Percentiles rank a stretch among this genome's conserved stretches.
Evolutionary conservation across 192 early-diverging fungal species (phyloP).

Genomic region (Backusella macrospora): DNA sequence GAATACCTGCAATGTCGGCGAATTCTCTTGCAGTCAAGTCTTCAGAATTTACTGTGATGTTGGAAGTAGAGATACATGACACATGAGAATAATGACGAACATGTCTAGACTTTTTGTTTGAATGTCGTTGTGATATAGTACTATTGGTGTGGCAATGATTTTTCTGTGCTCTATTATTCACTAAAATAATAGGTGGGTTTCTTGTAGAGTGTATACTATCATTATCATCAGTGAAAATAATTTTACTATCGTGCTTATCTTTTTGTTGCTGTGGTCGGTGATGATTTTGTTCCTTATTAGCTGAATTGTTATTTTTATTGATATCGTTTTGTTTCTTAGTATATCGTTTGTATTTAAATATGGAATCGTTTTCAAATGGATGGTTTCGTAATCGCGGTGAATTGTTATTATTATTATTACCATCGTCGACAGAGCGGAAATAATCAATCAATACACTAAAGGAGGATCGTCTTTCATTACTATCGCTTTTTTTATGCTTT

Average conservation of each 20-base stretch:
- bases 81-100: conserved; percentile 33
- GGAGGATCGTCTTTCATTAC: neutral
- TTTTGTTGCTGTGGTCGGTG: neutral
- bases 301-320: neutral
- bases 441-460: conserved; percentile 21
- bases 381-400: neutral
- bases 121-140: neutral
- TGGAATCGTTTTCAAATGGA: neutral
- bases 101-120: conserved; percentile 23
- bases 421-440: conserved; percentile 5
- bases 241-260: neutral
- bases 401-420: neutral
- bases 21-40: conserved; percentile 43
- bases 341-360: conserved; percentile 19
- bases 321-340: neutral
- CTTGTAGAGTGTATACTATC: neutral
- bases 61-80: conserved; percentile 34
- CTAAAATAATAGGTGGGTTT: neutral
- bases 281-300: neutral
- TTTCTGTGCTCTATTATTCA: neutral
- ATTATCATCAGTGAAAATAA: neutral
- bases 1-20: conserved; percentile 39
- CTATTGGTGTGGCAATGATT: conserved; percentile 31
- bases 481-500: neutral
- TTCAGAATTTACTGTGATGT: conserved; percentile 41